phyloP scores from a whole-genome alignment of 495 filamentous ascomycete species.

The Elasticomyces elasticus region DNA sequence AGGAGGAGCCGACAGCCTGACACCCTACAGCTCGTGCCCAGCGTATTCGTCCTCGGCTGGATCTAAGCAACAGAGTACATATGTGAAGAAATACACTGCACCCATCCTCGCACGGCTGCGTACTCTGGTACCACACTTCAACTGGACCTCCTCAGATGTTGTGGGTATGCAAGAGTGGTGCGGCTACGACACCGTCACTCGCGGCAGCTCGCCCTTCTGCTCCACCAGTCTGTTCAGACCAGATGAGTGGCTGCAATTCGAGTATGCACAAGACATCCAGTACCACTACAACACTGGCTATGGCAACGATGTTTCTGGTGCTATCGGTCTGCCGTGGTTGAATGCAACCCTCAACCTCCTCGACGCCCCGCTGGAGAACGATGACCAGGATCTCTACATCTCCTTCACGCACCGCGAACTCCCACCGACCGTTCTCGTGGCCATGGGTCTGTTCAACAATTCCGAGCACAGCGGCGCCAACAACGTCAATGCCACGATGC shows the following conservation, averaged over 20 bases:
- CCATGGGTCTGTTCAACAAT: conserved; percentile 44
- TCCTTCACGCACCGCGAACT: conserved; percentile 45
- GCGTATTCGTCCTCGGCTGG: conserved; percentile 39
- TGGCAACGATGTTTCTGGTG: conserved; percentile 33
- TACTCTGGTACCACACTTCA: conserved; percentile 34
- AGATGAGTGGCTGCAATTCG: conserved; percentile 43
- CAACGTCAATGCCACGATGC: conserved; percentile 41
- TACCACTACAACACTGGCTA: conserved; percentile 50
- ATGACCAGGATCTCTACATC: conserved; percentile 36
- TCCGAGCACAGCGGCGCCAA: conserved; percentile 36
- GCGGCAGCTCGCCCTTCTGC: conserved; percentile 45
- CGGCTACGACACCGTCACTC: conserved; percentile 51
- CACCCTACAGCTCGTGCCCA: conserved; percentile 40
- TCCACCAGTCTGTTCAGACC: conserved; percentile 39
- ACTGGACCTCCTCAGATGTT: conserved; percentile 40
- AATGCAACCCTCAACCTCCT: conserved; percentile 36
- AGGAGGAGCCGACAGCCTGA: conserved; percentile 38
- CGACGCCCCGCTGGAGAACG: conserved; percentile 19
- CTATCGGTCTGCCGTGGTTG: conserved; percentile 41
- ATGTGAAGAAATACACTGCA: conserved; percentile 35
- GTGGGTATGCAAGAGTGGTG: conserved; percentile 45
- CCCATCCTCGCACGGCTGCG: conserved; percentile 38
- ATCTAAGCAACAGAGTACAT: conserved; percentile 33
- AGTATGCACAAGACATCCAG: conserved; percentile 48
- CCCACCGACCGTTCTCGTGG: conserved; percentile 39